These are phyloP conservation scores for Nadsonia fulvescens DNA, from an alignment of 805 yeast species.

Conservation along the genomic window DNA sequence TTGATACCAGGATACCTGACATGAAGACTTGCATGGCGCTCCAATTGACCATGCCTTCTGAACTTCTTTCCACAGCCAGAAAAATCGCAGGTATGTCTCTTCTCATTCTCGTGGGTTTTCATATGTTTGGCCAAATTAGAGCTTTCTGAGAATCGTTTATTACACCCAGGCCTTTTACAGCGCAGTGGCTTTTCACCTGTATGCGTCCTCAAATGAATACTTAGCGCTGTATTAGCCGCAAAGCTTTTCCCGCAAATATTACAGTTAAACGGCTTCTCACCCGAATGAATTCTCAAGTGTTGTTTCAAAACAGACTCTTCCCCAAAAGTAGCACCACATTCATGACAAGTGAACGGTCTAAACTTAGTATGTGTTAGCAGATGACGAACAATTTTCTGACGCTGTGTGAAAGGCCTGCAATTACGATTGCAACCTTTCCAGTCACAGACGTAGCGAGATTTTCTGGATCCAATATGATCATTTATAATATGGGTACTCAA, in stretches of 20 bases:
- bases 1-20: no score
- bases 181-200: conserved; percentile 77
- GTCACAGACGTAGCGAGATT: conserved; percentile 45
- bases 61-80: conserved; percentile 13
- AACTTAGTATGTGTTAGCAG: conserved; percentile 75
- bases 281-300: conserved; percentile 72
- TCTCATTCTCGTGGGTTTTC: conserved; percentile 36
- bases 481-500: conserved; percentile 54
- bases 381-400: conserved; percentile 77
- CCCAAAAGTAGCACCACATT: conserved; percentile 58
- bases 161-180: conserved; percentile 70
- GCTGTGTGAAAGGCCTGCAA: conserved; percentile 49
- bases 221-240: conserved; percentile 66
- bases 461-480: conserved; percentile 59
- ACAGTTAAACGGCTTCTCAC: conserved; percentile 76
- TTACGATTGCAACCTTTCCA: conserved; percentile 66
- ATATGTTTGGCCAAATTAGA: conserved; percentile 79
- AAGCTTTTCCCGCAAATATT: conserved; percentile 55
- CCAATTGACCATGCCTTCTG: conserved; percentile 12
- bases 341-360: conserved; percentile 56
- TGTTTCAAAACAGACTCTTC: conserved; percentile 62
- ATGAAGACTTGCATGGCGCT: conserved; percentile 12
- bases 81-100: not conserved
- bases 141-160: conserved; percentile 71
- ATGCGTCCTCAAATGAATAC: conserved; percentile 72